A percentile compares a stretch with the other conserved stretches of the same genome.
These are phyloP conservation scores for Cenchrus americanus DNA, from an alignment of 176 grass and related monocot species.

Conservation along the genomic window DNA sequence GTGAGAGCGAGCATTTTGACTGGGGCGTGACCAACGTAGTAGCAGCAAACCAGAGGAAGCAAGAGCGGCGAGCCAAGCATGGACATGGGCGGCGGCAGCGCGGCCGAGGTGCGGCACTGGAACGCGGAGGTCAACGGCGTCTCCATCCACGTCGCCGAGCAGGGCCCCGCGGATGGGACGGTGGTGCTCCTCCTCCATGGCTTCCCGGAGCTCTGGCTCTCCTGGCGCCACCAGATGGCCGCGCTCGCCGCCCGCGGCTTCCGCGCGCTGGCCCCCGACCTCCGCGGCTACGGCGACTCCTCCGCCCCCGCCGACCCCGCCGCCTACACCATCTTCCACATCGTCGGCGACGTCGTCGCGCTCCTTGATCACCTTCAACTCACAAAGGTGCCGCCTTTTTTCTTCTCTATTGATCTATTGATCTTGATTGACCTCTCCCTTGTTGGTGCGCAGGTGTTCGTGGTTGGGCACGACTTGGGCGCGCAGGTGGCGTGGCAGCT, in stretches of 20 bases:
- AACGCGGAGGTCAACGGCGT: conserved; percentile 51
- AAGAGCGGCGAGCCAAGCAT: conserved; percentile 3
- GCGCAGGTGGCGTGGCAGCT: conserved; percentile 60
- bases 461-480: conserved; percentile 68
- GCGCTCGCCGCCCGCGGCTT: conserved; percentile 47
- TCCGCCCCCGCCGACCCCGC: conserved; percentile 36
- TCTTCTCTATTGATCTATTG: too few relatives aligned
- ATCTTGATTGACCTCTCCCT: background rate
- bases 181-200: conserved; percentile 66
- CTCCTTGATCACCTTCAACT: conserved; percentile 53
- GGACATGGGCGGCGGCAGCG: background rate
- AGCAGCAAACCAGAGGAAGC: too few relatives aligned
- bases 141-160: conserved; percentile 63
- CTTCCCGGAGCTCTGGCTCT: conserved; percentile 78
- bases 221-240: conserved; percentile 68
- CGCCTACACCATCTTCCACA: conserved; percentile 51
- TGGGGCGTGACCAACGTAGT: background rate
- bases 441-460: conserved; percentile 48
- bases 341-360: conserved; percentile 59
- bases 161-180: conserved; percentile 31
- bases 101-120: conserved; percentile 52
- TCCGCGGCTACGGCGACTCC: conserved; percentile 65
- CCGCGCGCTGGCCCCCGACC: too few relatives aligned
- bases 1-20: background rate
- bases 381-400: conserved; percentile 45